Percentiles rank a stretch among this genome's conserved stretches.
These are phyloP conservation scores for Coniella lustricola DNA, from an alignment of 2,329 filamentous ascomycete genomes.

Conservation along the genomic window DNA sequence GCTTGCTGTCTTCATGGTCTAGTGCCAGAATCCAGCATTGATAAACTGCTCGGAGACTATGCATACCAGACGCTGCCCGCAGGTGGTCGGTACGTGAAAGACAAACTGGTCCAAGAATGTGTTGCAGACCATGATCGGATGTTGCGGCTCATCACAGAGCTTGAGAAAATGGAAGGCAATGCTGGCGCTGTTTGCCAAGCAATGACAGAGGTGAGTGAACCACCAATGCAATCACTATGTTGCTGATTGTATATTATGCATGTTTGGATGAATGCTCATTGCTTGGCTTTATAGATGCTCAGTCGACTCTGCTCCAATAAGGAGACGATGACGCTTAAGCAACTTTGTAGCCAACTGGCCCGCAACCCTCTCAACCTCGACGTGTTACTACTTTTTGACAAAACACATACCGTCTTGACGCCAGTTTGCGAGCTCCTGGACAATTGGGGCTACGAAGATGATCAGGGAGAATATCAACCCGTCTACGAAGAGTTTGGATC, in stretches of 20 bases:
- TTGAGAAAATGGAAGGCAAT: constrained; percentile 89
- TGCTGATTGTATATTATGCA: not conserved
- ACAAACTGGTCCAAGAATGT: constrained; percentile 71
- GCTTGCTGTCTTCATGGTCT: constrained; percentile 83
- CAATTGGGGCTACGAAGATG: constrained; percentile 74
- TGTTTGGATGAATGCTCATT: not conserved
- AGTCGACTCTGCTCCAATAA: constrained; percentile 62
- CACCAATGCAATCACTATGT: not conserved
- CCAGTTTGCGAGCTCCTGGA: constrained; percentile 71
- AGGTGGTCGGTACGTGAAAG: constrained; percentile 68
- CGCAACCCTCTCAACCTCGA: constrained; percentile 66
- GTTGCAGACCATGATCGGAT: constrained; percentile 67
- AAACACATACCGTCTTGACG: constrained; percentile 59
- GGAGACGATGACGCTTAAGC: constrained; percentile 74
- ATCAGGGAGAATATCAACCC: constrained; percentile 77
- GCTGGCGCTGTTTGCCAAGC: constrained; percentile 79
- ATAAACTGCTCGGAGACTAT: constrained; percentile 74
- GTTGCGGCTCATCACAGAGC: constrained; percentile 68
- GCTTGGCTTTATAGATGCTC: constrained; percentile 45
- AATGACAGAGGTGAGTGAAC: constrained; percentile 54
- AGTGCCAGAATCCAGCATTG: constrained; percentile 71
- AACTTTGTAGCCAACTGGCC: constrained; percentile 65
- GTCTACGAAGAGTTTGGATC: constrained; percentile 82
- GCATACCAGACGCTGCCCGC: constrained; percentile 72
- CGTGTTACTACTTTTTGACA: constrained; percentile 69